Base-by-base conservation (phyloP, 73 alveolate species). In the Paramecium tetraurelia region DNA sequence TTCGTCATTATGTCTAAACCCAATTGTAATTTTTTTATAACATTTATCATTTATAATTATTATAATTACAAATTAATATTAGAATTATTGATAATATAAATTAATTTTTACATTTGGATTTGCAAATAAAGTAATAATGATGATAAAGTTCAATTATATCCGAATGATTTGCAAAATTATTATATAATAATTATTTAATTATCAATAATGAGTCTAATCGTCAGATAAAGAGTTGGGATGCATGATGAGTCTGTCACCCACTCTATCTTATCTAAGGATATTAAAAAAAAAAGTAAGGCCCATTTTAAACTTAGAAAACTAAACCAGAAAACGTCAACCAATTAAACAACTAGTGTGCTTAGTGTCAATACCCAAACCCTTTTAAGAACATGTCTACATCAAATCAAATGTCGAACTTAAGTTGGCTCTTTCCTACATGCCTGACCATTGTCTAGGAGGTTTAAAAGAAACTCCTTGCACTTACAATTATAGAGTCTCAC, bases 401-500 rank as follows among this genome's bases (percentile, higher is more conserved):
- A 38, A 38, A 38, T 38, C 87, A 75, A 41, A 75, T 16, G 90
- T 80, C 6, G 90, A 80, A 24, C 70, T 80, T 35, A 80, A 80
- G 24, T 48, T 80, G 50, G 90, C 90, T 27, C 90, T 80, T 9
- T 80, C 90, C 2, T 80, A n/a, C 50, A 41, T 80, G 0, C 76
- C 70, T 20, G 90, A 80, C 35, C 70, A 48, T 24, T 80, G 90
- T 24, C 46, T 80, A 35, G 90, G 90, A 10, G 70, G 48, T 44
- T 80, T 80, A 46, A 80, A 80, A 63, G 90, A 80, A 41, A 80
- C 70, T 2, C 90, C 90, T 1, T 41, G 70, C 20, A 80, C 90
- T 5, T 80, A 80, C 75, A 80, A 80, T 46, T 80, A 80, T 22
- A 80, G 75, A 46, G 90, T 80, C n/a, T 43, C 90, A 18, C 46